Percentiles rank a stretch among this genome's conserved stretches.
Conservation (phyloP, 345 rosid species). For the Erysimum cheiranthoides region DNA sequence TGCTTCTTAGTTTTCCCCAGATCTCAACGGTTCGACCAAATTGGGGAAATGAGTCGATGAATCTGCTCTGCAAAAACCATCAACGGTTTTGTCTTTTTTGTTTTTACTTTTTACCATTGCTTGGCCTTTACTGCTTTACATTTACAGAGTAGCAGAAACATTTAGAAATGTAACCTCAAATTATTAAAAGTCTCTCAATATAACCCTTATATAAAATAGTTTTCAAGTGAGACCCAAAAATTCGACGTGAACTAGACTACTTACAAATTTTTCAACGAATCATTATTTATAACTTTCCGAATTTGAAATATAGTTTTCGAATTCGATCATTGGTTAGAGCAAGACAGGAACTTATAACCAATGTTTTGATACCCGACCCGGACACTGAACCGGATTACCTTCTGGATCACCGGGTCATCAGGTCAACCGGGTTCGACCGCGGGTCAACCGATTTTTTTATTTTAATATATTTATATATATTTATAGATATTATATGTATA, state of each 20-base stretch:
- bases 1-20: constrained; percentile 14
- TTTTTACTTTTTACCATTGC: background rate
- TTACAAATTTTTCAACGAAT: background rate
- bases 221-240: background rate
- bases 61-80: background rate
- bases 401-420: no score
- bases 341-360: no score
- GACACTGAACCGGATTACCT: no score
- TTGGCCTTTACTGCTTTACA: background rate
- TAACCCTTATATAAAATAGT: background rate
- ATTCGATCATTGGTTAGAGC: no score
- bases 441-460: no score
- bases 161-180: background rate
- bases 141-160: background rate
- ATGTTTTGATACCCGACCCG: no score
- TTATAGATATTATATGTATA: no score
- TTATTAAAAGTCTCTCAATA: background rate
- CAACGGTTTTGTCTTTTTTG: background rate
- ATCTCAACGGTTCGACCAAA: constrained; percentile 10
- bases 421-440: no score
- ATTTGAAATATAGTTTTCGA: no score
- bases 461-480: no score
- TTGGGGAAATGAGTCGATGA: constrained; percentile 23
- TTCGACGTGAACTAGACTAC: constrained; percentile 1
- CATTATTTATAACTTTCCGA: background rate